Percentiles rank a stretch among this genome's conserved stretches.
These are phyloP conservation scores for Blastobotrys malaysiensis DNA, from an alignment of 1,139 yeast species.

Conservation along the genomic window DNA sequence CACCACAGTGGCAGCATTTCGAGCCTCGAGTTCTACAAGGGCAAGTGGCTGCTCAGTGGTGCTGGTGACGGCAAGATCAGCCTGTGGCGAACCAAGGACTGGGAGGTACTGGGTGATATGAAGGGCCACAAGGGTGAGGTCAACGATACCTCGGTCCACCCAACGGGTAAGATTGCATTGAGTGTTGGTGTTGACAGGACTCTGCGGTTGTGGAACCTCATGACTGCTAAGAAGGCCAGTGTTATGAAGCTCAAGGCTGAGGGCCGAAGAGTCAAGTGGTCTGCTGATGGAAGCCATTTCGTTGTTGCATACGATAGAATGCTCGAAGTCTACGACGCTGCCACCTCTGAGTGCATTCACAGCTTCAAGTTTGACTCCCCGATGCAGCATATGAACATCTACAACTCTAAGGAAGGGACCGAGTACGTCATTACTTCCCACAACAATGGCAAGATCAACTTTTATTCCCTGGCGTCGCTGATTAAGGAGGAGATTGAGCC, in stretches of 20 bases:
- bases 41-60: constrained; percentile 82
- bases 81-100: constrained; percentile 93
- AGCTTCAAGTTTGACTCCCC: constrained; percentile 46
- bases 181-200: constrained; percentile 84
- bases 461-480: constrained; percentile 39
- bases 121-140: constrained; percentile 70
- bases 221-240: constrained; percentile 97
- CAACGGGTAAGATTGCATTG: constrained; percentile 86
- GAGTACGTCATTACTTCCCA: constrained; percentile 62
- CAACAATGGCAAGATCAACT: constrained; percentile 65
- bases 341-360: constrained; percentile 52
- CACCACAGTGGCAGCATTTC: constrained; percentile 91
- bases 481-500: constrained; percentile 25
- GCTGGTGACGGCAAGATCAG: constrained; percentile 88
- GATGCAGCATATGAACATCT: constrained; percentile 62
- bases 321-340: constrained; percentile 60
- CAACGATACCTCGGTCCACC: constrained; percentile 84
- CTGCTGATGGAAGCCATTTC: constrained; percentile 57
- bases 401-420: constrained; percentile 24
- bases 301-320: constrained; percentile 68
- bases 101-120: constrained; percentile 87
- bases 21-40: constrained; percentile 57
- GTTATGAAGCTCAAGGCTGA: constrained; percentile 65
- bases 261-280: constrained; percentile 41
- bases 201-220: constrained; percentile 85